Base-by-base conservation (phyloP, 768 basidiomycete genomes). In the Auriscalpium microsporum region DNA sequence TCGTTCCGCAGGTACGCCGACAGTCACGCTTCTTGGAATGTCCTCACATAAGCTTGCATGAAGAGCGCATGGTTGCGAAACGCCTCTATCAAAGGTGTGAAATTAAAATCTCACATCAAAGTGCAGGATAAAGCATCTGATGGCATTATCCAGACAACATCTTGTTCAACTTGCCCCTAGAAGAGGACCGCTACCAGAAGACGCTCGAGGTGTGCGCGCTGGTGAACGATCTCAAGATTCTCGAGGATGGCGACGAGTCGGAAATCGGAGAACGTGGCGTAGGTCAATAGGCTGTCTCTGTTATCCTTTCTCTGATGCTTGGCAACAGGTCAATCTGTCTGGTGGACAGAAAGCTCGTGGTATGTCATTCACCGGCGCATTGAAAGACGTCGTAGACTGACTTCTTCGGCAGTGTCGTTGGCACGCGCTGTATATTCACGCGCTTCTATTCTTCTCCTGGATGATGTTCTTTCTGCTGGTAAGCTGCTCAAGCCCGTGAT, bases 391-490 rank as follows among this genome's bases (percentile, higher is more conserved):
- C n/a, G 62, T 53, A n/a, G 36, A 19, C 44, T 55, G 21, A 55
- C 4, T 10, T 48, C 11, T 47, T 10, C 17, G 34, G 0, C 50
- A 84, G 84, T 89, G 17, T 84, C 83, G 0, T 72, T 89, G 17
- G 87, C 91, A 28, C 84, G 94, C 44, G 92, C 93, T 8, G 84
- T 96, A 21, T 94, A 96, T 69, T 92, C 90, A 56, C 79, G 92
- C 7, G 91, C 92, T 2, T 87, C 86, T 0, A 72, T 86, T 17
- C 72, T 97, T 2, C 71, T 95, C 34, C 72, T 97, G 36, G 94
- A 96, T 59, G 94, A 96, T 61, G 90, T 92, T 52, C 66, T 80
- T 53, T 78, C 73, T 19, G 75, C 75, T 14, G 75, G 75, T 70
- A 60, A 58, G 63, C 64, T 56, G 34, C 38, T 50, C 16, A 21